A percentile compares a stretch with the other conserved stretches of the same genome.
Conservation (phyloP, 192 early-diverging fungal genomes). For the Podila epicladia region DNA sequence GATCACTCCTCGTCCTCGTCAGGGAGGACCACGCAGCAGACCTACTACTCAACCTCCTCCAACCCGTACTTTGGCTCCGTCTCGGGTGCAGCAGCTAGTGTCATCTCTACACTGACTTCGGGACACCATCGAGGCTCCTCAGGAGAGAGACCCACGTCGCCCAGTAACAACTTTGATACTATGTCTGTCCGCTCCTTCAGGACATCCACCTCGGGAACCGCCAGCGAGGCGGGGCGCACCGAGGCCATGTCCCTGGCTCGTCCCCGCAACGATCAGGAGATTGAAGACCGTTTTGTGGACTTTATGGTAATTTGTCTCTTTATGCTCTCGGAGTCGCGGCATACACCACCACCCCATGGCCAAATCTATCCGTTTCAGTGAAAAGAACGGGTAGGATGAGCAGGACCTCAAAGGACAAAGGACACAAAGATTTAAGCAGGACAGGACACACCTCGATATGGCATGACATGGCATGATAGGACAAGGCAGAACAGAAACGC, state of each 20-base stretch:
- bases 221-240: slow-evolving; percentile 33
- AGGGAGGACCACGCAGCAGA: neutral
- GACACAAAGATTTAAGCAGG: no score
- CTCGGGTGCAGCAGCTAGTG: slow-evolving; percentile 32
- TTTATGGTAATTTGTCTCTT: slow-evolving; percentile 57
- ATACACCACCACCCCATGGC: no score
- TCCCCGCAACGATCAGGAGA: slow-evolving; percentile 56
- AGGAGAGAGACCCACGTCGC: slow-evolving; percentile 40
- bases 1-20: slow-evolving; percentile 24
- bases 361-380: no score
- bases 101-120: slow-evolving; percentile 20
- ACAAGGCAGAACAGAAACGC: no score
- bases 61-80: slow-evolving; percentile 35
- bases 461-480: no score
- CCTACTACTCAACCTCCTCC: neutral
- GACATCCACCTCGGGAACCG: slow-evolving; percentile 45
- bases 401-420: no score
- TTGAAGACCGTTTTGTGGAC: slow-evolving; percentile 64
- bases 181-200: slow-evolving; percentile 39
- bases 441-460: no score
- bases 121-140: slow-evolving; percentile 45
- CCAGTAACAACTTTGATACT: slow-evolving; percentile 38
- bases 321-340: neutral
- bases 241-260: slow-evolving; percentile 29
- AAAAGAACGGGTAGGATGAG: no score